These are phyloP conservation scores for Mortierella antarctica DNA, from an alignment of 192 early-diverging fungal genomes.

Conservation along the genomic window DNA sequence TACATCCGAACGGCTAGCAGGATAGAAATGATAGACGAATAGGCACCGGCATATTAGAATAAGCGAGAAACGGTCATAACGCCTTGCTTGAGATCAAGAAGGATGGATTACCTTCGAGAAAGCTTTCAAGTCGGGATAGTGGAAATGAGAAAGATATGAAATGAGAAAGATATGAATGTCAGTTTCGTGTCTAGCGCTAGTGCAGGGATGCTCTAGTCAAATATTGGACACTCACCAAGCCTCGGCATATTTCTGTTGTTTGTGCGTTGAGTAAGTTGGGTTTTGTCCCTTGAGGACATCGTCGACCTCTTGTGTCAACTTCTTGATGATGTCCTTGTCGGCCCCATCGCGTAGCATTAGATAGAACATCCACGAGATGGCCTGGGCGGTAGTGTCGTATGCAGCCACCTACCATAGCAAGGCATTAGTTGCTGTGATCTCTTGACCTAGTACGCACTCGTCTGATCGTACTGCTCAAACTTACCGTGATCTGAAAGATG, in stretches of 20 bases:
- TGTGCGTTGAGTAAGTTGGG: constrained; percentile 2
- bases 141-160: too few relatives aligned
- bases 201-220: neutral
- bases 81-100: neutral
- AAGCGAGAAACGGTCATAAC: neutral
- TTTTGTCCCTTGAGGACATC: neutral
- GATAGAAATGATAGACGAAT: constrained; percentile 34
- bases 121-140: constrained; percentile 3
- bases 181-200: neutral
- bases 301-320: constrained; percentile 35
- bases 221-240: constrained; percentile 7
- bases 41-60: neutral
- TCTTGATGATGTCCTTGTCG: constrained; percentile 32
- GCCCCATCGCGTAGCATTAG: constrained; percentile 18
- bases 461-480: neutral
- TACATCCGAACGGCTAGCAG: constrained; percentile 64
- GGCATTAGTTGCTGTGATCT: neutral
- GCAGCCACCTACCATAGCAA: neutral
- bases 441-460: too few relatives aligned
- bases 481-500: constrained; percentile 36
- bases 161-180: neutral
- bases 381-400: constrained; percentile 7
- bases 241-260: constrained; percentile 13
- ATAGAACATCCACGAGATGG: constrained; percentile 61
- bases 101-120: neutral